Conservation (phyloP, 2,329 filamentous ascomycete species). For the Aspergillus sp. region DNA sequence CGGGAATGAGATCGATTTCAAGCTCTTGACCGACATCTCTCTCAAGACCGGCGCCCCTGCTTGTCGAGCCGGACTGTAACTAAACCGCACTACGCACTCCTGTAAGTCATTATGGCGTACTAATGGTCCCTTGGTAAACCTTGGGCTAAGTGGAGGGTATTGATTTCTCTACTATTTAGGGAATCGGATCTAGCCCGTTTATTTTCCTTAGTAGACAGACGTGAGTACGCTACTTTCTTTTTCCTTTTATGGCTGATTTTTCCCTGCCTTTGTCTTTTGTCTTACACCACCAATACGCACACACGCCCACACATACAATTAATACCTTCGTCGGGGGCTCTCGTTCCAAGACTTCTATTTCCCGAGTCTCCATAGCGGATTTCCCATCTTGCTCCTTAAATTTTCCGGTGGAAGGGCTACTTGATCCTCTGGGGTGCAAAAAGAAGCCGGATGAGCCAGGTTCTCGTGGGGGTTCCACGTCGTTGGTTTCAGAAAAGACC, state of each 20-base stretch:
- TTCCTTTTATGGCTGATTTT: not conserved
- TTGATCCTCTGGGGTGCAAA: not conserved
- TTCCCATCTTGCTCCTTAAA: not conserved
- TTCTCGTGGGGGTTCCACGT: not conserved
- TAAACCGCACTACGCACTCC: not conserved
- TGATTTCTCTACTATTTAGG: slow-evolving; percentile 2
- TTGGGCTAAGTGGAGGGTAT: not conserved
- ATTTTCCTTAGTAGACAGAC: slow-evolving; percentile 2
- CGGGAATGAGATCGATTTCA: slow-evolving; percentile 1
- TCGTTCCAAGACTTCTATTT: not conserved
- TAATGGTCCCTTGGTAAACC: not conserved
- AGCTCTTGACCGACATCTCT: not conserved
- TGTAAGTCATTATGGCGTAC: slow-evolving; percentile 3
- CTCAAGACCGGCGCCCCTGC: not conserved
- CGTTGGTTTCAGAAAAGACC: not conserved
- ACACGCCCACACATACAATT: not conserved
- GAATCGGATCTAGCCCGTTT: slow-evolving; percentile 1
- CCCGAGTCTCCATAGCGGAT: not conserved
- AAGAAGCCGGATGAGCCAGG: not conserved
- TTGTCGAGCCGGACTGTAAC: not conserved
- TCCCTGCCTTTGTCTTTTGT: not conserved
- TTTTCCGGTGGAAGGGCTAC: not conserved
- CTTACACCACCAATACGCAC: not conserved
- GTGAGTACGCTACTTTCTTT: slow-evolving; percentile 8
- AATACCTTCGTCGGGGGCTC: too few species aligned